phyloP scores from a whole-genome alignment of 2,329 filamentous ascomycete species.

The Aspergillus sp. region DNA sequence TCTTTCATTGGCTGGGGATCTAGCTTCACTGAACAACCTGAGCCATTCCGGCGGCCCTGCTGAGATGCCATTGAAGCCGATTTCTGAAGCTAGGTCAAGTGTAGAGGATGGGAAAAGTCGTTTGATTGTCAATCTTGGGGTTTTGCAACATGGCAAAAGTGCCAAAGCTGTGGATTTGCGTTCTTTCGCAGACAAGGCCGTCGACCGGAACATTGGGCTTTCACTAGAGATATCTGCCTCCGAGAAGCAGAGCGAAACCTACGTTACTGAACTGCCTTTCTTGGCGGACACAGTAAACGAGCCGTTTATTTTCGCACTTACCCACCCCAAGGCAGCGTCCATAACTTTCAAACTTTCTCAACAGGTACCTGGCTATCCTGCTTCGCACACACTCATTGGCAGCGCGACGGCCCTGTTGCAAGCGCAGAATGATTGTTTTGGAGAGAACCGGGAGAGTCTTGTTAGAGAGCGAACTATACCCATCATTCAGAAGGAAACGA shows the following conservation, averaged over 20 bases:
- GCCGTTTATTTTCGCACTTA: slow-evolving; percentile 9
- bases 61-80: not conserved
- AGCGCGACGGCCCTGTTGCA: slow-evolving; percentile 21
- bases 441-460: slow-evolving; percentile 31
- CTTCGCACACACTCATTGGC: slow-evolving; percentile 1
- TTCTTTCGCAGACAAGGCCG: not conserved
- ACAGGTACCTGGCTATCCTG: not conserved
- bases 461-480: slow-evolving; percentile 34
- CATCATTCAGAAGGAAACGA: slow-evolving; percentile 30
- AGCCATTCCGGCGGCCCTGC: not conserved
- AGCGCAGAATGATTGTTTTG: slow-evolving; percentile 23
- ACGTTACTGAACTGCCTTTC: slow-evolving; percentile 5
- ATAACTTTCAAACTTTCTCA: slow-evolving; percentile 7
- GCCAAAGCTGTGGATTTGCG: slow-evolving; percentile 5
- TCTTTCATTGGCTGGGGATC: slow-evolving; percentile 23
- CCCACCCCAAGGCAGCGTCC: slow-evolving; percentile 2
- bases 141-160: slow-evolving; percentile 4
- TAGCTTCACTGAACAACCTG: slow-evolving; percentile 9
- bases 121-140: slow-evolving; percentile 11
- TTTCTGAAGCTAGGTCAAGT: too few relatives aligned
- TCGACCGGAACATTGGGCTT: not conserved
- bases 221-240: slow-evolving; percentile 8
- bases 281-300: slow-evolving; percentile 11
- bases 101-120: not conserved
- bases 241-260: not conserved